Evolutionary conservation across 257 asterid genomes (phyloP).

Genomic region (Solanum chiquidenum): DNA sequence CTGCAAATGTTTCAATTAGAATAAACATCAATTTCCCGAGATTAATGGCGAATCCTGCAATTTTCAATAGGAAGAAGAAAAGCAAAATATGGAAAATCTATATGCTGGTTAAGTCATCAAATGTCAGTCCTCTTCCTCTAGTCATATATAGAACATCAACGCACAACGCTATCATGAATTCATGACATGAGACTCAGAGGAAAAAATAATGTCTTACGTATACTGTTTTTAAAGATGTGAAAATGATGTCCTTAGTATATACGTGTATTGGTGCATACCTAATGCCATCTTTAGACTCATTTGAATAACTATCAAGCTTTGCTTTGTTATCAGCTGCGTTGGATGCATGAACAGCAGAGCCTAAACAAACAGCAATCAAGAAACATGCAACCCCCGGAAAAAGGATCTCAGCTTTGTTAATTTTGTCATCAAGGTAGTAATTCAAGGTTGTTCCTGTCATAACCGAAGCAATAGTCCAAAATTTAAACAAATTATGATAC

Average conservation of each 20-base stretch:
- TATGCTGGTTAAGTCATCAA: neutral
- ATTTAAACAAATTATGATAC: neutral
- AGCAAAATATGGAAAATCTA: neutral
- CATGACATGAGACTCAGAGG: neutral
- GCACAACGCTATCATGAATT: neutral
- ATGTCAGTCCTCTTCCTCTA: neutral
- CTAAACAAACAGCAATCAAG: constrained; percentile 83
- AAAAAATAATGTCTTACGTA: neutral
- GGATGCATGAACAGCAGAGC: constrained; percentile 76
- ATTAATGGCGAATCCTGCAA: neutral
- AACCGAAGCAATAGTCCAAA: neutral
- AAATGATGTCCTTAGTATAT: neutral
- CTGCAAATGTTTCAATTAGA: constrained; percentile 3
- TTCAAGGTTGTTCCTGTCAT: constrained; percentile 74
- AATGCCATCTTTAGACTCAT: constrained; percentile 17
- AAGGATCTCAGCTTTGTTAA: constrained; percentile 87
- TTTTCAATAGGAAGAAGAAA: neutral
- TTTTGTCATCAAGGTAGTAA: constrained; percentile 77
- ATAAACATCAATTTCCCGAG: neutral
- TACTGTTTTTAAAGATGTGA: neutral
- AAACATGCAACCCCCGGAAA: constrained; percentile 93
- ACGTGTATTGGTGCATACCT: constrained; percentile 14
- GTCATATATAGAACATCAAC: neutral
- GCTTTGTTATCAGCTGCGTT: constrained; percentile 66
- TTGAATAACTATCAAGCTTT: constrained; percentile 39